phyloP scores from a whole-genome alignment of 169 alveolate species.

The Cryptosporidium sp. region DNA sequence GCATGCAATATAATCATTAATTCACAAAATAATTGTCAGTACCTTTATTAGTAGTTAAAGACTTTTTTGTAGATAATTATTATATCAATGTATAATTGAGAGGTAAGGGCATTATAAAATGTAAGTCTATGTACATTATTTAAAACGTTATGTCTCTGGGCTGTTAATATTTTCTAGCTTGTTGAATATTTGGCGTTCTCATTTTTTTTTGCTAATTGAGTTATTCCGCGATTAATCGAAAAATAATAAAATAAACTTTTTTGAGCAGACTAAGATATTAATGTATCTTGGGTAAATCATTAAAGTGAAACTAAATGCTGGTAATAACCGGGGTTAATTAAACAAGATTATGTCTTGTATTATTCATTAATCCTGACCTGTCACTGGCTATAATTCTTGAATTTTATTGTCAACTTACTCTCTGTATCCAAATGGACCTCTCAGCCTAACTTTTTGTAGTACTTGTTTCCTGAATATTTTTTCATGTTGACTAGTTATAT shows the following conservation, averaged over 20 bases:
- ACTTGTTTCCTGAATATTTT: neutral
- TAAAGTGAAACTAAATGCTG: constrained; percentile 45
- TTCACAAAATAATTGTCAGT: too few relatives aligned
- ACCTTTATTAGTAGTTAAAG: too few relatives aligned
- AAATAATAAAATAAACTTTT: neutral
- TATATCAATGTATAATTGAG: too few relatives aligned
- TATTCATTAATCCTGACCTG: constrained; percentile 47
- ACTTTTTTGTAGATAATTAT: too few relatives aligned
- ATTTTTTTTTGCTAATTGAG: too few relatives aligned
- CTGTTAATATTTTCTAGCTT: too few relatives aligned
- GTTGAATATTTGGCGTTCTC: too few relatives aligned
- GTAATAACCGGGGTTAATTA: constrained; percentile 32
- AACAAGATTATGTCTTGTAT: constrained; percentile 64
- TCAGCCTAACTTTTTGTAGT: neutral
- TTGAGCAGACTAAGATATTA: neutral
- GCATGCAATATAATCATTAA: too few relatives aligned
- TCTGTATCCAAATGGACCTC: constrained; percentile 11
- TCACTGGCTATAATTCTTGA: constrained; percentile 49
- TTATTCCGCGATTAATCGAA: neutral
- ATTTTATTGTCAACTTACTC: neutral
- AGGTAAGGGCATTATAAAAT: too few relatives aligned
- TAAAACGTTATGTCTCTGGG: neutral
- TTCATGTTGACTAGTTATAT: neutral
- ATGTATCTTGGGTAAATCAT: constrained; percentile 1
- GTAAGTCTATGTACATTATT: too few relatives aligned